A percentile compares a stretch with the other conserved stretches of the same genome.
Conservation (phyloP, 2,329 filamentous ascomycete species). For the Fusarium citri region DNA sequence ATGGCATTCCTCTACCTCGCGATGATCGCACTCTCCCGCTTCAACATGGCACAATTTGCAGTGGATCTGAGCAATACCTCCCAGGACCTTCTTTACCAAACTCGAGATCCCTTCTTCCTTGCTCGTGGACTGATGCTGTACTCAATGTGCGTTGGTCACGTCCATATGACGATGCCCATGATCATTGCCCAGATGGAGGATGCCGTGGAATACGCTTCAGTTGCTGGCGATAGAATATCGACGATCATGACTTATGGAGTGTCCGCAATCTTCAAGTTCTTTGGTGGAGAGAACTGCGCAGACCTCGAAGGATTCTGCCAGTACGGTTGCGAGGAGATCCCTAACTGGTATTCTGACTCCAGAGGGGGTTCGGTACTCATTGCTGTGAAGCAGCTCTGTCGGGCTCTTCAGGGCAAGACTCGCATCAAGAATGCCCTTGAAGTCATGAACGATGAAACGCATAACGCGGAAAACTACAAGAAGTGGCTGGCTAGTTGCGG, state of each 20-base stretch:
- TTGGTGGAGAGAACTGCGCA: slow-evolving; percentile 73
- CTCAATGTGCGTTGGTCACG: slow-evolving; percentile 76
- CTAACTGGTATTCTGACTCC: slow-evolving; percentile 77
- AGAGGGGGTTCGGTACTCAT: slow-evolving; percentile 78
- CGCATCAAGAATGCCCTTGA: slow-evolving; percentile 59
- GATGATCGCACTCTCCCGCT: slow-evolving; percentile 74
- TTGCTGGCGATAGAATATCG: slow-evolving; percentile 76
- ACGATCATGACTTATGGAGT: slow-evolving; percentile 79
- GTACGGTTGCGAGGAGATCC: slow-evolving; percentile 79
- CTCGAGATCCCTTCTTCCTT: slow-evolving; percentile 72
- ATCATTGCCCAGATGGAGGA: slow-evolving; percentile 71
- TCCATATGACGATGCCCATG: slow-evolving; percentile 70
- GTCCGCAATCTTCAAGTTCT: slow-evolving; percentile 74
- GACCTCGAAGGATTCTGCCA: slow-evolving; percentile 78
- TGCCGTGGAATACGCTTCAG: slow-evolving; percentile 73
- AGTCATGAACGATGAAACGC: slow-evolving; percentile 76
- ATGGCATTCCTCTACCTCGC: slow-evolving; percentile 76
- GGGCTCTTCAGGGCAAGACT: slow-evolving; percentile 82
- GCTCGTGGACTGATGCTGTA: slow-evolving; percentile 77
- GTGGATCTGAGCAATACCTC: slow-evolving; percentile 72
- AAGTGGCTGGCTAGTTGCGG: slow-evolving; percentile 65
- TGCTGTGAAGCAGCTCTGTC: slow-evolving; percentile 72
- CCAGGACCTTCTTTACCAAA: slow-evolving; percentile 72
- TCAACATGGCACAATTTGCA: slow-evolving; percentile 76
- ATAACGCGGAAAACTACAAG: slow-evolving; percentile 69